phyloP scores from a whole-genome alignment of 495 filamentous ascomycete species.

The Staphylotrichum longicolle region DNA sequence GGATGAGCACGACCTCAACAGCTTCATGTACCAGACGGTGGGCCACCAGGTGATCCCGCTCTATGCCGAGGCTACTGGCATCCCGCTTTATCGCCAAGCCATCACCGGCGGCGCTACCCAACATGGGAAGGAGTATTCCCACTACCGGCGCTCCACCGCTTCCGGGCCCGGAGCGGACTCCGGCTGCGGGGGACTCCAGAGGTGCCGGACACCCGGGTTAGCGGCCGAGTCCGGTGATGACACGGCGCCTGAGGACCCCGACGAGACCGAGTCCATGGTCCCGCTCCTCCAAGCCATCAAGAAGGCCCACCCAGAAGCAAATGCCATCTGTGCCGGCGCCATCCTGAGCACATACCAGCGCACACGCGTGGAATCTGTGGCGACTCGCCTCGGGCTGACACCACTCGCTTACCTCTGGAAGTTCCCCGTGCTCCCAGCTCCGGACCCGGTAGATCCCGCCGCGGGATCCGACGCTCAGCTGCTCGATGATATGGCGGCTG shows the following conservation, averaged over 20 bases:
- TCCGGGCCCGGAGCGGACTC: background rate
- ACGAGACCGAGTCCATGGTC: slow-evolving; percentile 87
- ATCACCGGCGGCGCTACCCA: slow-evolving; percentile 70
- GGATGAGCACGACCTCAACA: slow-evolving; percentile 73
- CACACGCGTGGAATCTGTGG: slow-evolving; percentile 87
- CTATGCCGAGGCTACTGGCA: slow-evolving; percentile 69
- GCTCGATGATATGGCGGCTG: slow-evolving; percentile 74
- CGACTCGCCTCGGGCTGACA: slow-evolving; percentile 67
- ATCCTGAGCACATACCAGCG: slow-evolving; percentile 95
- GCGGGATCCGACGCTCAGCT: slow-evolving; percentile 49
- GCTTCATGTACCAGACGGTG: slow-evolving; percentile 99
- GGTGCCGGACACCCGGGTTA: slow-evolving; percentile 3
- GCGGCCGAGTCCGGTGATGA: background rate
- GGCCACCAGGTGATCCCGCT: slow-evolving; percentile 85
- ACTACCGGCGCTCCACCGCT: slow-evolving; percentile 20
- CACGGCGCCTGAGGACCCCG: slow-evolving; percentile 29
- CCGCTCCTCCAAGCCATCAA: slow-evolving; percentile 66
- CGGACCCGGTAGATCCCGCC: slow-evolving; percentile 25
- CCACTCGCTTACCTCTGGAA: slow-evolving; percentile 90
- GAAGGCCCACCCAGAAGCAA: slow-evolving; percentile 65
- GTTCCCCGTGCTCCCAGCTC: slow-evolving; percentile 66
- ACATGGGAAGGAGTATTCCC: slow-evolving; percentile 58
- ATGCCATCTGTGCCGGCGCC: slow-evolving; percentile 84
- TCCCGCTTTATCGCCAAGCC: slow-evolving; percentile 74
- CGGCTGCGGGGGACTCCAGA: slow-evolving; percentile 2